Base-by-base conservation (phyloP, 225 moss, liverwort and hornwort genomes). In the Rhytidiadelphus loreus region DNA sequence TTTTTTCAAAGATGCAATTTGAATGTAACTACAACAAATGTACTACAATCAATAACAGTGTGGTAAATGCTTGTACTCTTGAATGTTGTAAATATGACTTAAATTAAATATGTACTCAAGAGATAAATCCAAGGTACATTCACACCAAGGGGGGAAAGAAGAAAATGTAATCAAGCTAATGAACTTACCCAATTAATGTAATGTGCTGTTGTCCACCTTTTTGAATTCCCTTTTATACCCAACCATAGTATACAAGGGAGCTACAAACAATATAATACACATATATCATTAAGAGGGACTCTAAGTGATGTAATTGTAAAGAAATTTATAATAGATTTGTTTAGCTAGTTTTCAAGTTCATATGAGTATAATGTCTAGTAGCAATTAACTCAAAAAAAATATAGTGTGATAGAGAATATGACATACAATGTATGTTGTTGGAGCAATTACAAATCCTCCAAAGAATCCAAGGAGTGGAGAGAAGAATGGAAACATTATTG, bases 221-320 rank as follows among this genome's bases (percentile, higher is more conserved):
- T 77, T 0, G 44, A 70, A 1, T 11, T 35, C 0, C n/a, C 61
- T 16, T 55, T 29, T 28, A 90, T 52, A 52, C 26, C 1, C 70
- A 90, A 83, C 90, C 90, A 90, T 13, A 90, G 13, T 16, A 90
- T 26, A 78, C 44, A 90, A 78, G 90, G 87, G 22, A 90, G 25
- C 87, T 90, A 21, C 77, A 60, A 8, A 53, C 28, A 83, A 69
- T 29, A 52, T 2, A 78, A 83, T 12, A 58, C 29, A 55, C 17
- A 11, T 58, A 32, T 32, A 11, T 50, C 11, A 81, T 20, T 14
- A n/a, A 13, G 62, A 55, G 20, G 15, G 7, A 41, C 5, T 37
- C 6, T 63, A 9, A 28, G 14, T 24, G 8, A 41, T 14, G 29
- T 3, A 4, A 44, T 6, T 18, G 3, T 33, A 29, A 66, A 7